Evolutionary conservation across 2,329 filamentous ascomycete genomes (phyloP).

Genomic region (Pseudogymnoascus sp.): DNA sequence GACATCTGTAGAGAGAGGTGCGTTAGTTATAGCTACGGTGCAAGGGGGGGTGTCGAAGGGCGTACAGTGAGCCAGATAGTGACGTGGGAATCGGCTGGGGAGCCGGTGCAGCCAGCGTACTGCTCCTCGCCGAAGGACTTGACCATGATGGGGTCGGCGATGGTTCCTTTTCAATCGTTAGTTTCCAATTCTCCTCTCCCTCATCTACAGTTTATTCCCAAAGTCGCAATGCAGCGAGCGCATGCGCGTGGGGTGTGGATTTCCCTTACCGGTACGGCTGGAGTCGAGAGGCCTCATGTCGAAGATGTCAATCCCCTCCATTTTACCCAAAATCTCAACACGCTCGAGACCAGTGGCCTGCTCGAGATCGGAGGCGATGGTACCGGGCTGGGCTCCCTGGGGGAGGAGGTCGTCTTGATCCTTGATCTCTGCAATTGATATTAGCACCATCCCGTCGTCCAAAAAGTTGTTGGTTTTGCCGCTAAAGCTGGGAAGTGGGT

Average conservation of each 20-base stretch:
- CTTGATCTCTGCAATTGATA: conserved; percentile 61
- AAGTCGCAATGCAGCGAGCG: background rate
- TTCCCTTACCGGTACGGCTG: conserved; percentile 64
- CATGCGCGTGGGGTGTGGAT: conserved; percentile 20
- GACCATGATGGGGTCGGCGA: conserved; percentile 84
- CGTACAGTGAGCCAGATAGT: conserved; percentile 86
- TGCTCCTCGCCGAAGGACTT: conserved; percentile 92
- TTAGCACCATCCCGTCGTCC: background rate
- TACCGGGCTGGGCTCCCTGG: conserved; percentile 73
- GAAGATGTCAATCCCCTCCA: conserved; percentile 96
- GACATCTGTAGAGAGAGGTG: conserved; percentile 50
- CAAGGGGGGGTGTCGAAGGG: conserved; percentile 18
- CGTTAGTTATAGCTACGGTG: conserved; percentile 11
- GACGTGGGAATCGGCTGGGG: conserved; percentile 81
- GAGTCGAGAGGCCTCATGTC: conserved; percentile 96
- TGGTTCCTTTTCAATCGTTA: conserved; percentile 52
- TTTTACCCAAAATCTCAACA: conserved; percentile 98
- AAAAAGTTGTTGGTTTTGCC: background rate
- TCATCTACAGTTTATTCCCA: conserved; percentile 10
- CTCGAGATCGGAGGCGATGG: conserved; percentile 87
- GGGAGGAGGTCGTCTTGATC: conserved; percentile 72
- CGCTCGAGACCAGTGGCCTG: conserved; percentile 96
- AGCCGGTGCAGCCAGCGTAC: conserved; percentile 92
- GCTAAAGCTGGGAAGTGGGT: background rate
- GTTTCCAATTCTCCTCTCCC: conserved; percentile 7